These are phyloP conservation scores for Purpureocillium lavendulum DNA, from an alignment of 2,329 filamentous ascomycete genomes.

Conservation along the genomic window DNA sequence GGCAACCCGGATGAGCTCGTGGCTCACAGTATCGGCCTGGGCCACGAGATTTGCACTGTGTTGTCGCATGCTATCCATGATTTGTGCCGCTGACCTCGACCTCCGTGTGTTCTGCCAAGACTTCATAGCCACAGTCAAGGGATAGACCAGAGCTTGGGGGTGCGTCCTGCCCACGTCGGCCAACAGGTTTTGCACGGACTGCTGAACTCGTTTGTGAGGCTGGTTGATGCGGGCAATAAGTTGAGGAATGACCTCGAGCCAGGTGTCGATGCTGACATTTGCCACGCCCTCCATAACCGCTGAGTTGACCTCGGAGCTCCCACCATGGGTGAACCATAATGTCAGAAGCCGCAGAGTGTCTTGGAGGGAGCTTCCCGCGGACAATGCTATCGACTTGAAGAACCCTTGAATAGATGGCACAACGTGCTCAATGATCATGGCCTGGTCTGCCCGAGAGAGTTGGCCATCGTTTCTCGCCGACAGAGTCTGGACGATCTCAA, in stretches of 20 bases:
- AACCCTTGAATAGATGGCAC: constrained; percentile 93
- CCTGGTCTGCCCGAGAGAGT: constrained; percentile 40
- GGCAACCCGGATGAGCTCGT: constrained; percentile 92
- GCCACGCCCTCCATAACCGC: constrained; percentile 86
- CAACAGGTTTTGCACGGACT: constrained; percentile 85
- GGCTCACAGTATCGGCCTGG: constrained; percentile 89
- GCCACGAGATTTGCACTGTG: constrained; percentile 90
- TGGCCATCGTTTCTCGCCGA: constrained; percentile 55
- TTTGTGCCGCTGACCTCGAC: constrained; percentile 79
- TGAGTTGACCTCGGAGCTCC: constrained; percentile 76
- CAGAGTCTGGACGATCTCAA: constrained; percentile 87
- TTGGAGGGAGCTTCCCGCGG: constrained; percentile 85
- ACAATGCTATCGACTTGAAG: constrained; percentile 93
- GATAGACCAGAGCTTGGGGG: constrained; percentile 93
- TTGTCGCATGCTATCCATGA: constrained; percentile 97
- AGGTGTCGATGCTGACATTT: constrained; percentile 91
- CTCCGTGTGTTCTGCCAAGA: constrained; percentile 73
- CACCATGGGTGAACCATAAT: constrained; percentile 92
- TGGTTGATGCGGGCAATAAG: constrained; percentile 97
- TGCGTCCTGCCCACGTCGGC: constrained; percentile 90
- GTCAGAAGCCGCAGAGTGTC: constrained; percentile 89
- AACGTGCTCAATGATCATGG: constrained; percentile 74
- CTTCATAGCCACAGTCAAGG: constrained; percentile 96
- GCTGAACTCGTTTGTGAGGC: constrained; percentile 78
- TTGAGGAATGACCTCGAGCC: constrained; percentile 97